A percentile compares a stretch with the other conserved stretches of the same genome.
Evolutionary conservation across 2,329 filamentous ascomycete species (phyloP).

Genomic region (Aspergillus ochraceoroseus): DNA sequence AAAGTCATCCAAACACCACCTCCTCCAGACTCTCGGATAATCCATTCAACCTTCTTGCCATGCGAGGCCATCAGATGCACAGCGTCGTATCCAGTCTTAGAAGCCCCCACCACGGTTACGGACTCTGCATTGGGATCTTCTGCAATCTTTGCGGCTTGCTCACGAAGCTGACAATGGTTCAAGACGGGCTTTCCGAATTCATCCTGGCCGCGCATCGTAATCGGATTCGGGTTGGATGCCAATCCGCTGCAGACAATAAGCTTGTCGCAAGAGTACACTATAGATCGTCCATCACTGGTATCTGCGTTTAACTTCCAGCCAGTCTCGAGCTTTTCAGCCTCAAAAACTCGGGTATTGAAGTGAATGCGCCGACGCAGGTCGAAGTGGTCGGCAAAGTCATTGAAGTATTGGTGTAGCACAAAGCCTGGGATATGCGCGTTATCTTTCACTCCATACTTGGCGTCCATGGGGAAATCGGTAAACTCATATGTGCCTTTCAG

Average conservation of each 20-base stretch:
- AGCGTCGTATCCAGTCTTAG: slow-evolving; percentile 5
- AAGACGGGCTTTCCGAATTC: slow-evolving; percentile 1
- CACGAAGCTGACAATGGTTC: slow-evolving; percentile 3
- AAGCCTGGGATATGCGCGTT: slow-evolving; percentile 1
- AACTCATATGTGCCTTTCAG: slow-evolving; percentile 7
- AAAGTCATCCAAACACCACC: slow-evolving; percentile 3
- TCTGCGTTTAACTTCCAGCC: not conserved
- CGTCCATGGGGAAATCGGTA: slow-evolving; percentile 5
- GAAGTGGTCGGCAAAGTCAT: slow-evolving; percentile 4
- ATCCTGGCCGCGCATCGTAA: not conserved
- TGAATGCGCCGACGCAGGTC: not conserved
- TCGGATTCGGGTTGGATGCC: slow-evolving; percentile 4
- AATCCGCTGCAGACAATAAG: slow-evolving; percentile 6
- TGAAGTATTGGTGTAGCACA: slow-evolving; percentile 2
- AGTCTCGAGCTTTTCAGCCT: not conserved
- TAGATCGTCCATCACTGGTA: no score
- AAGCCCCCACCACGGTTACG: slow-evolving; percentile 5
- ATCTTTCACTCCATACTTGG: slow-evolving; percentile 1
- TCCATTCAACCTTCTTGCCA: slow-evolving; percentile 6
- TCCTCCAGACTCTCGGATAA: slow-evolving; percentile 5
- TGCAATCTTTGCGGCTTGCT: not conserved
- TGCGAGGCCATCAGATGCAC: slow-evolving; percentile 7
- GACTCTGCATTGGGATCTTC: slow-evolving; percentile 1
- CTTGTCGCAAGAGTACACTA: slow-evolving; percentile 1
- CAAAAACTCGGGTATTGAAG: not conserved